Evolutionary conservation across 1,139 yeast genomes (phyloP), one percentile per base, ranked within the genome.

Genomic region (Sugiyamaella japonica): DNA sequence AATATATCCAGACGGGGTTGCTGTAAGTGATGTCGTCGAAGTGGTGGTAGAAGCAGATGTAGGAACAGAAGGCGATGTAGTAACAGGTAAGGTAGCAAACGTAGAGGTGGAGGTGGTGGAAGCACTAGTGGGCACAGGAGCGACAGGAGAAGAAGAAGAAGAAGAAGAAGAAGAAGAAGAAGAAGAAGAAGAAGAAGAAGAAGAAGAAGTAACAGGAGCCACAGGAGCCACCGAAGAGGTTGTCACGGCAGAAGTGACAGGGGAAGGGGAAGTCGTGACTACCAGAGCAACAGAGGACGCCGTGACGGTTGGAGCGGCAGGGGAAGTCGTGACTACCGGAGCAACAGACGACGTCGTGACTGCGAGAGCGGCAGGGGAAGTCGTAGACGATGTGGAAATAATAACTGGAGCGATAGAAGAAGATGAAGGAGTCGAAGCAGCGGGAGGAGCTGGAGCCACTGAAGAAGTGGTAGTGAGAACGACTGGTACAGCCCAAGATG

Each of bases 21-120:
- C 5, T 3, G 51, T 39, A 13, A 62, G 17, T 1, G 57, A 40
- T 20, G 55, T 42, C 12, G 63, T 34, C 5, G 25, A 13, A 60
- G 13, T 13, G 61, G 44, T 20, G 57, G 45, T 31, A 52, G 36
- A 36, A n/a, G 51, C 12, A 12, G 51, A 13, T 28, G 44, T 16
- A 1, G 44, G 40, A 32, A 25, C 16, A 7, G 51, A 37, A 13
- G 51, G 43, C 9, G 46, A 15, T n/a, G 57, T 40, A 7, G 45
- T 47, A 42, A 52, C 43, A 1, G 40, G 42, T n/a, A 43, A 46
- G 13, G 34, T n/a, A 37, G 44, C 50, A 25, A 49, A n/a, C 7
- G 34, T 29, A 29, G 34, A 20, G 25, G 25, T 20, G 6, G 34
- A 20, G 25, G 25, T 20, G 6, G 5, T 20, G 8, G 41, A 59